Conservation (phyloP, 1,284 basidiomycete genomes). For the Entoloma clypeatum region DNA sequence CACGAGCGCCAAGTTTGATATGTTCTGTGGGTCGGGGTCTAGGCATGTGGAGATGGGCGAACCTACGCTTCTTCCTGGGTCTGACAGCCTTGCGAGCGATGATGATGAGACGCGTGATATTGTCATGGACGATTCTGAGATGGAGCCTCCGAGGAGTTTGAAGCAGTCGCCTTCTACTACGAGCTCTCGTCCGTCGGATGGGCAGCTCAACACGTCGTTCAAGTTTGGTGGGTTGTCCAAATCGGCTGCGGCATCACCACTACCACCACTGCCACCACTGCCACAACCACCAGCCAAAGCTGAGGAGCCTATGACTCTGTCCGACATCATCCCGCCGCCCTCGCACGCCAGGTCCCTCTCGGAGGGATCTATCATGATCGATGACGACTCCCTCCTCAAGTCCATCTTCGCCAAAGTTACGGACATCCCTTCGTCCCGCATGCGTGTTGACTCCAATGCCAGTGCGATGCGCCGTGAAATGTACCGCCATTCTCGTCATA, state of each 20-base stretch:
- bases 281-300: too few species aligned
- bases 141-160: conserved; percentile 19
- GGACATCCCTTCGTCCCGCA: conserved; percentile 32
- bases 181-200: conserved; percentile 53
- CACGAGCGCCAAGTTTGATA: conserved; percentile 24
- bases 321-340: conserved; percentile 70
- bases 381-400: conserved; percentile 55
- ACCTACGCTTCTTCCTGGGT: conserved; percentile 34
- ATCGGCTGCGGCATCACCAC: conserved; percentile 15
- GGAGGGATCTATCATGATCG: conserved; percentile 36
- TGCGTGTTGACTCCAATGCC: conserved; percentile 42
- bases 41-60: conserved; percentile 35
- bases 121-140: conserved; percentile 24
- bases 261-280: conserved; percentile 16
- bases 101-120: conserved; percentile 19
- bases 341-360: conserved; percentile 49
- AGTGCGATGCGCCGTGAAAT: conserved; percentile 34
- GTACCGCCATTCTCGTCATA: conserved; percentile 40
- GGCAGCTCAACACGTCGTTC: conserved; percentile 64
- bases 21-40: conserved; percentile 26
- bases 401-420: conserved; percentile 54
- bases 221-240: conserved; percentile 62
- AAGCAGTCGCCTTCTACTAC: conserved; percentile 32
- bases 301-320: conserved; percentile 49
- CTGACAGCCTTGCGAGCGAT: conserved; percentile 29